Evolutionary conservation across 768 basidiomycete genomes (phyloP).

Genomic region (Cyclocybe aegerita): DNA sequence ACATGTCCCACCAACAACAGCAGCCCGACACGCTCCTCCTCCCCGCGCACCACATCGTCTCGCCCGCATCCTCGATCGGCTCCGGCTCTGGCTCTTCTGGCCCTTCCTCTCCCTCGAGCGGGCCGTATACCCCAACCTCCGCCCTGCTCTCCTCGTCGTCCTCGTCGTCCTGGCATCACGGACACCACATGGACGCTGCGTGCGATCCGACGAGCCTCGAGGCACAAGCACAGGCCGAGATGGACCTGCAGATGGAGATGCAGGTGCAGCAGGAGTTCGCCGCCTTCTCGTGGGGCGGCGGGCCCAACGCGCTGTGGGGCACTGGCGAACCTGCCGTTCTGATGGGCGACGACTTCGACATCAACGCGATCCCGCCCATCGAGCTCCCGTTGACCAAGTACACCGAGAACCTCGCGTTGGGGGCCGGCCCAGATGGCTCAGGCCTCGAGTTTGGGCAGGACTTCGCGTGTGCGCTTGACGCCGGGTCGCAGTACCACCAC

Average conservation of each 20-base stretch:
- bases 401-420: conserved; percentile 24
- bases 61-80: conserved; percentile 47
- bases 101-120: conserved; percentile 49
- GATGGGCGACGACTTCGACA: conserved; percentile 64
- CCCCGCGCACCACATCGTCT: conserved; percentile 44
- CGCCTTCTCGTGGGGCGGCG: conserved; percentile 34
- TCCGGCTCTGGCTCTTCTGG: conserved; percentile 47
- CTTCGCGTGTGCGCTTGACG: conserved; percentile 28
- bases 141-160: conserved; percentile 20
- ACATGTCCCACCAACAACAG: no score
- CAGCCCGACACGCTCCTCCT: conserved; percentile 37
- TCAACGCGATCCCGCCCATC: conserved; percentile 63
- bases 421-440: conserved; percentile 14
- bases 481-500: conserved; percentile 17
- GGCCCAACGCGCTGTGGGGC: conserved; percentile 28
- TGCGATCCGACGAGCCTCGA: conserved; percentile 21
- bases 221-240: conserved; percentile 30
- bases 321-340: conserved; percentile 32
- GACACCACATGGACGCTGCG: conserved; percentile 5
- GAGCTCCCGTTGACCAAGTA: conserved; percentile 55
- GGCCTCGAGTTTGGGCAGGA: conserved; percentile 33
- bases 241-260: conserved; percentile 38
- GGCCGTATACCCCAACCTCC: conserved; percentile 50
- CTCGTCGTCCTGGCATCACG: no score
- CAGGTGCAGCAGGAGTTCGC: conserved; percentile 39